phyloP scores from a whole-genome alignment of 1,284 basidiomycete genomes.

The Rhodotorula sp. region DNA sequence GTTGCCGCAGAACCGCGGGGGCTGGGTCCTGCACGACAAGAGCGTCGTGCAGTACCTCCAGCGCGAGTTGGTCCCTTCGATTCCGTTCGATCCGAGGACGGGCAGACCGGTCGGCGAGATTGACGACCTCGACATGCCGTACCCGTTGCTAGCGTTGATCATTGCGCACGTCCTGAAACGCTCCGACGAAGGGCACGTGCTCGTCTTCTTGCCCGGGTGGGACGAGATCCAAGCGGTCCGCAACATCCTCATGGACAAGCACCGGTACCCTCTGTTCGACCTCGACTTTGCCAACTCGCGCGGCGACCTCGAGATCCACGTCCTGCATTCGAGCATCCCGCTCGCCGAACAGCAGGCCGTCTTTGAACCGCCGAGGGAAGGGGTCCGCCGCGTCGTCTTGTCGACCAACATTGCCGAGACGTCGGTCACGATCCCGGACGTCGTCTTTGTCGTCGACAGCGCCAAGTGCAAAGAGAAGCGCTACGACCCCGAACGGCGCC shows the following conservation, averaged over 20 bases:
- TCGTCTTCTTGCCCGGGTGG: constrained; percentile 89
- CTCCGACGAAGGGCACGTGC: constrained; percentile 80
- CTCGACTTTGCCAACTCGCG: constrained; percentile 59
- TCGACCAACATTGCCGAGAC: constrained; percentile 97
- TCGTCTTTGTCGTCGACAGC: constrained; percentile 90
- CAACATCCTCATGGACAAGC: constrained; percentile 60
- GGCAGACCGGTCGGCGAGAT: constrained; percentile 48
- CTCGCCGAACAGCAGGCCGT: constrained; percentile 86
- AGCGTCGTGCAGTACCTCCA: constrained; percentile 73
- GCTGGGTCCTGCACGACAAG: constrained; percentile 73
- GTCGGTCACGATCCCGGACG: constrained; percentile 92
- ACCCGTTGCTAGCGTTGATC: constrained; percentile 75
- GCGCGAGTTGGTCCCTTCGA: constrained; percentile 61
- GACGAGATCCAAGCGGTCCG: constrained; percentile 86
- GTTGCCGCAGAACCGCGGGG: constrained; percentile 49
- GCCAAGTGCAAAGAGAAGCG: constrained; percentile 86
- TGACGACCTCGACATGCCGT: constrained; percentile 78
- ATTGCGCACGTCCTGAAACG: constrained; percentile 73
- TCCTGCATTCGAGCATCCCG: constrained; percentile 88
- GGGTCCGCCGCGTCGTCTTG: constrained; percentile 82
- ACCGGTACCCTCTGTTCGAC: constrained; percentile 57
- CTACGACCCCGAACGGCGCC: constrained; percentile 86
- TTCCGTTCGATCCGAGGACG: constrained; percentile 38
- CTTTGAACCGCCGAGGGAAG: constrained; percentile 73
- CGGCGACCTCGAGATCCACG: constrained; percentile 69